Evolutionary conservation across 805 yeast genomes (phyloP).

Genomic region (Teunomyces kruisii): DNA sequence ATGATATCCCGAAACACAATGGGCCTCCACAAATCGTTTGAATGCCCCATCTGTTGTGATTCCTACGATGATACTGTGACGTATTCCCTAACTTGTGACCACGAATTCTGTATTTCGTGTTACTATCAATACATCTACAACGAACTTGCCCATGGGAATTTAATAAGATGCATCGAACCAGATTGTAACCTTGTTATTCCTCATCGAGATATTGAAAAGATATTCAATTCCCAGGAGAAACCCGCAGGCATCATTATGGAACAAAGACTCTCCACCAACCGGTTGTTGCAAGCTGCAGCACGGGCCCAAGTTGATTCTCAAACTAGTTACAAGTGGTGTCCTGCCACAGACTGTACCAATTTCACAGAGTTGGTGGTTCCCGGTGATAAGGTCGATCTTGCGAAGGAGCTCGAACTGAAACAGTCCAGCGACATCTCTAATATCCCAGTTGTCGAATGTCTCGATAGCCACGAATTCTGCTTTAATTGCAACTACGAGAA

Average conservation of each 20-base stretch:
- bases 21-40: not conserved
- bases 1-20: constrained; percentile 2
- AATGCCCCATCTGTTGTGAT: constrained; percentile 64
- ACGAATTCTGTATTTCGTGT: constrained; percentile 69
- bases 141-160: constrained; percentile 39
- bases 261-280: constrained; percentile 32
- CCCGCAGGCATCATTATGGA: constrained; percentile 8
- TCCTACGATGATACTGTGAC: constrained; percentile 32
- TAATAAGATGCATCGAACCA: constrained; percentile 68
- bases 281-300: constrained; percentile 38
- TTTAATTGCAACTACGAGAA: constrained; percentile 70
- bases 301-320: constrained; percentile 51
- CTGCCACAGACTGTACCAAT: constrained; percentile 73
- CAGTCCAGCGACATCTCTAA: constrained; percentile 14
- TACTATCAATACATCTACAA: constrained; percentile 59
- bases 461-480: constrained; percentile 70
- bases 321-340: constrained; percentile 71
- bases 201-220: constrained; percentile 35
- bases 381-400: constrained; percentile 21
- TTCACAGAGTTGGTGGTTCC: constrained; percentile 42
- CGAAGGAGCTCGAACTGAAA: constrained; percentile 3
- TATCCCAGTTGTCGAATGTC: constrained; percentile 72
- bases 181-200: constrained; percentile 47
- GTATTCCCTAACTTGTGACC: constrained; percentile 66
- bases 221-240: constrained; percentile 4